Evolutionary conservation across 73 alveolate genomes (phyloP), one percentile per base, ranked within the genome.

Genomic region (Urostyla sp.): DNA sequence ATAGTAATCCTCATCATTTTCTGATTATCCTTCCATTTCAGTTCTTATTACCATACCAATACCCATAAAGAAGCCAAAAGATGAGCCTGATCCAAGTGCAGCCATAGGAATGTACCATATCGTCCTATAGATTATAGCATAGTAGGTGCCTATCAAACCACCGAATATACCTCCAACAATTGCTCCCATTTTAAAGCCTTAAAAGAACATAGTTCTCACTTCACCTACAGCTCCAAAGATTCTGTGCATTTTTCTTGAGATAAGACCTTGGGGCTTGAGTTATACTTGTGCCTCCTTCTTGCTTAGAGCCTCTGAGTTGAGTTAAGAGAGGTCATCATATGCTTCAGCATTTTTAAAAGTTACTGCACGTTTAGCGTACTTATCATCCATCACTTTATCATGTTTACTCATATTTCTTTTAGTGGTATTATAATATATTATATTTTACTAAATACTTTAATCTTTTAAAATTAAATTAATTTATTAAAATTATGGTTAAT

Each of bases 11-110:
- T 24, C 31, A 49, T 69, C 53, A 7, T 48, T 11, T 23, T 28
- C 36, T 69, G 55, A 28, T 40, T 38, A 20, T 27, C 69, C 80
- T 52, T 83, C 87, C 87, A 83, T 73, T 40, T 84, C 87, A 21
- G 84, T 55, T 75, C 95, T 84, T 74, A 88, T 51, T 8, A 88
- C 59, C 83, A 84, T 84, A 15, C 95, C 95, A 34, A 88, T 84
- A 6, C 95, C 95, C 92, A 88, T 83, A 81, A 88, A 88, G 73
- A 88, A 88, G 21, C 95, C 95, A 51, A 88, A 88, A 0, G 95
- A 88, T 2, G 72, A 60, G 20, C 92, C 95, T 55, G 91, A 66
- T 16, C 90, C 87, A 6, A 84, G n/a, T 0, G 80, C 88, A 3
- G 75, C 20, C 48, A 84, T 36, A 7, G 95, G 95, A 4, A 88